Percentiles rank a stretch among this genome's conserved stretches.
Evolutionary conservation across 495 filamentous ascomycete genomes (phyloP).

Genomic region (Penicillium taxi): DNA sequence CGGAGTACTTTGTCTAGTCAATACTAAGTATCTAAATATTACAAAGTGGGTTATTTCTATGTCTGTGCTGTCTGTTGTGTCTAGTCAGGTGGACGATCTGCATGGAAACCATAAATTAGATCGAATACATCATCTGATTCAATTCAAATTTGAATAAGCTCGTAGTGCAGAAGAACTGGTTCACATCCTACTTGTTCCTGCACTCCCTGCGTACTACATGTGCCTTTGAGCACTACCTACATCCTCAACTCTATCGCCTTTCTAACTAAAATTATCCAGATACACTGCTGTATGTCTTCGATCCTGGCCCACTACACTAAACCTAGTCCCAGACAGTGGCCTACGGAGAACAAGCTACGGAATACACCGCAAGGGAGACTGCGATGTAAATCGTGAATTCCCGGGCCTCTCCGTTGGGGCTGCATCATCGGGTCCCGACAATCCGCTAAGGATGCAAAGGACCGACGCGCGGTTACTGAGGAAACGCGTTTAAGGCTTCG

Average conservation of each 20-base stretch:
- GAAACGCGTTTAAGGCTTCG: slow-evolving; percentile 20
- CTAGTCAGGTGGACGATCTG: slow-evolving; percentile 13
- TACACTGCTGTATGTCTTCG: neutral
- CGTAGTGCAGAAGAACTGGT: no score
- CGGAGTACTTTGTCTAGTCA: no score
- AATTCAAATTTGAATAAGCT: no score
- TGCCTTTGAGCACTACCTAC: no score
- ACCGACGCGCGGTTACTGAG: slow-evolving; percentile 27
- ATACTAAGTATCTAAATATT: no score
- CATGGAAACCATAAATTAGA: slow-evolving; percentile 10
- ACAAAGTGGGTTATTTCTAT: slow-evolving; percentile 1
- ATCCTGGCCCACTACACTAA: neutral
- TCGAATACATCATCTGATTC: slow-evolving; percentile 17
- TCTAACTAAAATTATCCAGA: neutral
- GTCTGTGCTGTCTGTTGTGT: slow-evolving; percentile 9
- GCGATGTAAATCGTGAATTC: slow-evolving; percentile 15
- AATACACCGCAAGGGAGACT: no score
- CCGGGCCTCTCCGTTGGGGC: slow-evolving; percentile 17
- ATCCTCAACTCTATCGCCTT: no score
- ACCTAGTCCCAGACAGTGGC: no score
- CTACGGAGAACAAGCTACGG: no score
- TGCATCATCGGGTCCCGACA: slow-evolving; percentile 16
- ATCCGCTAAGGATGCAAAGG: slow-evolving; percentile 20
- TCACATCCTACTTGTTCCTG: no score
- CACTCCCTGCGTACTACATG: no score